phyloP scores from a whole-genome alignment of 2,329 filamentous ascomycete genomes.

The Fusarium falciforme region DNA sequence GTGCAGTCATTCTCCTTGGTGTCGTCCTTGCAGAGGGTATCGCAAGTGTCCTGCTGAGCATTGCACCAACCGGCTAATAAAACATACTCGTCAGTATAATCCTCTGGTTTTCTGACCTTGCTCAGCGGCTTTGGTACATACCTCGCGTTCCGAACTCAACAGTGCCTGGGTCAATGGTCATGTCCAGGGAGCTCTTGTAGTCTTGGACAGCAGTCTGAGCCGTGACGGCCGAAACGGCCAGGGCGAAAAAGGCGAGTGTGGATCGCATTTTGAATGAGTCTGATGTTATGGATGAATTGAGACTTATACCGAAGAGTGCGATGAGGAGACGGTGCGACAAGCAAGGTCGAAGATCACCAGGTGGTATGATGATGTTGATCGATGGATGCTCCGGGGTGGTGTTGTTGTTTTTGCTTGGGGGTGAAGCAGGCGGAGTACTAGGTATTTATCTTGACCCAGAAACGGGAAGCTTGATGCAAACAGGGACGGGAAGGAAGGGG shows the following conservation, averaged over 20 bases:
- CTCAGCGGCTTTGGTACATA: constrained; percentile 46
- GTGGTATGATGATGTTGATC: constrained; percentile 39
- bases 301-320: not conserved
- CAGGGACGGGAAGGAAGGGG: constrained; percentile 20
- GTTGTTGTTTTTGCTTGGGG: constrained; percentile 19
- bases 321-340: constrained; percentile 16
- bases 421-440: constrained; percentile 5
- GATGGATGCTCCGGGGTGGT: constrained; percentile 19
- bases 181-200: constrained; percentile 57
- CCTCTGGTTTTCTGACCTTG: not conserved
- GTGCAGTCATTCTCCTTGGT: constrained; percentile 58
- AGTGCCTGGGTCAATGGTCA: constrained; percentile 54
- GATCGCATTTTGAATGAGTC: constrained; percentile 54
- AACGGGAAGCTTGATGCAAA: constrained; percentile 15
- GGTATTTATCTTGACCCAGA: constrained; percentile 28
- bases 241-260: constrained; percentile 54
- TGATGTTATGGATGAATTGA: constrained; percentile 16
- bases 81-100: constrained; percentile 19
- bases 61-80: constrained; percentile 63
- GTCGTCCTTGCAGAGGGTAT: constrained; percentile 56
- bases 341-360: constrained; percentile 10
- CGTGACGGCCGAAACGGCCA: constrained; percentile 57
- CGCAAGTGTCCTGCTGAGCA: constrained; percentile 63
- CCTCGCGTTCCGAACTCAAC: constrained; percentile 52
- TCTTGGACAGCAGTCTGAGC: constrained; percentile 53